Percentiles rank a stretch among this genome's conserved stretches.
phyloP scores from a whole-genome alignment of 2,329 filamentous ascomycete genomes.

The Ophiocordyceps camponoti-rufipedis region DNA sequence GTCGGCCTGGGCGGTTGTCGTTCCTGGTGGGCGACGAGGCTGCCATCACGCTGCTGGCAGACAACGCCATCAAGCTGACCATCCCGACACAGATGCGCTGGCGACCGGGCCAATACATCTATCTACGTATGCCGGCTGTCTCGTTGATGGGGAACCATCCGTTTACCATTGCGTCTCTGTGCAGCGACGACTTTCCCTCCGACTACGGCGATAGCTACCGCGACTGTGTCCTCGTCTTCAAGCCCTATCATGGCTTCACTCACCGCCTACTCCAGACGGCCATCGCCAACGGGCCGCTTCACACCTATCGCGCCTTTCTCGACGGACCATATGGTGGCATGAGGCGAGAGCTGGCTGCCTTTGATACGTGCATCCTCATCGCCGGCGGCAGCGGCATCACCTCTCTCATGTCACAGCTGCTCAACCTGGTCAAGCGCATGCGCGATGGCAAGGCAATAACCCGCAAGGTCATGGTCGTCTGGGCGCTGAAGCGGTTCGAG shows the following conservation, averaged over 20 bases:
- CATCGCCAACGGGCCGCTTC: conserved; percentile 70
- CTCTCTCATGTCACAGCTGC: conserved; percentile 73
- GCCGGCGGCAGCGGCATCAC: conserved; percentile 92
- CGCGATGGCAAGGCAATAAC: conserved; percentile 87
- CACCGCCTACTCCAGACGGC: conserved; percentile 67
- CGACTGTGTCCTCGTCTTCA: conserved; percentile 81
- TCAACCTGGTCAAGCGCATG: conserved; percentile 94
- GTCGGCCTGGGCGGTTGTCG: conserved; percentile 57
- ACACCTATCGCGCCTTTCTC: conserved; percentile 80
- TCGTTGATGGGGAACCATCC: conserved; percentile 85
- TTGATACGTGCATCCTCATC: conserved; percentile 84
- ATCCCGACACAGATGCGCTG: conserved; percentile 85
- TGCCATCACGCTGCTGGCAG: conserved; percentile 71
- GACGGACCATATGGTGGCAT: conserved; percentile 94
- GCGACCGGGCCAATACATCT: conserved; percentile 88
- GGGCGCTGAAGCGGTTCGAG: conserved; percentile 79
- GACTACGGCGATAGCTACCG: conserved; percentile 76
- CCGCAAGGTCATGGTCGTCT: conserved; percentile 79
- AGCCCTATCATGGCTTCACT: conserved; percentile 83
- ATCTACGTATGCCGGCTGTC: conserved; percentile 84
- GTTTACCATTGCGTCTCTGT: conserved; percentile 85
- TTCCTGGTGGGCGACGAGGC: conserved; percentile 86
- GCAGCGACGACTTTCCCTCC: conserved; percentile 83
- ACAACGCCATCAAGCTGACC: conserved; percentile 90
- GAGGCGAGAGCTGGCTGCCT: conserved; percentile 74